Percentiles rank a stretch among this genome's conserved stretches.
These are phyloP conservation scores for Venturia pyrina DNA, from an alignment of 2,329 filamentous ascomycete genomes.

Conservation along the genomic window DNA sequence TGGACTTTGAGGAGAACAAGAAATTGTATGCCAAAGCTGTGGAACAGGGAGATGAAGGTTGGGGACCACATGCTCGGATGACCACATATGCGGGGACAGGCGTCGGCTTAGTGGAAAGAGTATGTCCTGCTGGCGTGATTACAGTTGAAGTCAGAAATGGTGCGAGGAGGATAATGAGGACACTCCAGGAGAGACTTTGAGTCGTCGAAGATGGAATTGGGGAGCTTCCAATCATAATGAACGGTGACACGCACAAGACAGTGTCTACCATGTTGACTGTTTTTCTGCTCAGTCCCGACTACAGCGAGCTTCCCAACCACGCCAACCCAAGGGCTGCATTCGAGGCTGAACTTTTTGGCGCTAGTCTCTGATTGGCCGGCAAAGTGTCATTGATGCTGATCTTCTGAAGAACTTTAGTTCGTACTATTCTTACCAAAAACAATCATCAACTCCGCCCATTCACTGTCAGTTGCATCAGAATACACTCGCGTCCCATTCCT, in stretches of 20 bases:
- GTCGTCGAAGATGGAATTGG: not conserved
- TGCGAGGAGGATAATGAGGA: slow-evolving; percentile 23
- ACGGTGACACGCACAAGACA: too few relatives aligned
- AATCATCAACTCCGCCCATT: not conserved
- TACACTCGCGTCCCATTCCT: not conserved
- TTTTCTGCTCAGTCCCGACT: too few relatives aligned
- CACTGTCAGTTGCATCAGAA: not conserved
- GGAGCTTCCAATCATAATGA: not conserved
- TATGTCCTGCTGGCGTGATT: slow-evolving; percentile 43
- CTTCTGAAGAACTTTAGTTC: not conserved
- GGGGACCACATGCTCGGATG: slow-evolving; percentile 45
- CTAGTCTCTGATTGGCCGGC: not conserved
- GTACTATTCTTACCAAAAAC: not conserved
- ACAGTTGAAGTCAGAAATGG: slow-evolving; percentile 37
- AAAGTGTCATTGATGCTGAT: not conserved
- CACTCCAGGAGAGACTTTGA: slow-evolving; percentile 9
- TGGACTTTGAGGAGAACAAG: slow-evolving; percentile 35
- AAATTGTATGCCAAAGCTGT: slow-evolving; percentile 38
- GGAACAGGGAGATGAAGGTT: slow-evolving; percentile 33
- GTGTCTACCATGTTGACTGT: too few relatives aligned
- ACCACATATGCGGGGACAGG: slow-evolving; percentile 54
- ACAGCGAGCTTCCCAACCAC: too few relatives aligned
- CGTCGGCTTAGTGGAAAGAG: slow-evolving; percentile 46
- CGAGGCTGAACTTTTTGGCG: not conserved
- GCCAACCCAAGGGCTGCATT: too few relatives aligned